Evolutionary conservation across 257 asterid genomes (phyloP).

Genomic region (Rubia yunnanensis): DNA sequence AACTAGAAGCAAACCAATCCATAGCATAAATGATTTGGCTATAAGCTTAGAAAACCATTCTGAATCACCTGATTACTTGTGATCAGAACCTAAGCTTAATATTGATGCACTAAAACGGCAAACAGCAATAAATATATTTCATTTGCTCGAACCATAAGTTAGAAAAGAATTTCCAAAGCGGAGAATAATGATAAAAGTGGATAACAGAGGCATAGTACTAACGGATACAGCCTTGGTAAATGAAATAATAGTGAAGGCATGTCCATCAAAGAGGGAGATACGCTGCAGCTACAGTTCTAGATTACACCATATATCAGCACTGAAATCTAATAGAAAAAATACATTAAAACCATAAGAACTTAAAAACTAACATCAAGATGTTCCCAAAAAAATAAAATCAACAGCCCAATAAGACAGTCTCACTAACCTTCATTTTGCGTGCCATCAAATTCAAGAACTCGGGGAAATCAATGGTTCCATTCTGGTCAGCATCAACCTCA

Average conservation of each 20-base stretch:
- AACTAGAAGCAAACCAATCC: background rate
- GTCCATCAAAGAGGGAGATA: background rate
- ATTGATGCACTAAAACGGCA: background rate
- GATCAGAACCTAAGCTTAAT: background rate
- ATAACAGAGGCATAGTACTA: too few species aligned
- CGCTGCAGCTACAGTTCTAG: background rate
- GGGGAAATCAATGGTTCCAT: conserved; percentile 57
- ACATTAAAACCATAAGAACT: background rate
- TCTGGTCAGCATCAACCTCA: conserved; percentile 63
- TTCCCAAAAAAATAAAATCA: background rate
- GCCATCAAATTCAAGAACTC: conserved; percentile 69
- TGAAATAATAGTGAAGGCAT: too few species aligned
- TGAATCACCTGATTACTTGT: background rate
- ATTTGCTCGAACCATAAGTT: background rate
- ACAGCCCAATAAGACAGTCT: background rate
- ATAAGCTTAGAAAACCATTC: background rate
- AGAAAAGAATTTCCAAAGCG: background rate
- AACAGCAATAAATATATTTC: background rate
- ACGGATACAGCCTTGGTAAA: too few species aligned
- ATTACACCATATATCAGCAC: background rate
- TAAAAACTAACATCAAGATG: background rate
- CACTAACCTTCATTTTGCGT: conserved; percentile 46
- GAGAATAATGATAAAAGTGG: background rate
- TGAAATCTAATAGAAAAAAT: background rate
- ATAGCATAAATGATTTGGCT: background rate